Conservation (phyloP, 768 basidiomycete genomes). For the Calocera viscosa region DNA sequence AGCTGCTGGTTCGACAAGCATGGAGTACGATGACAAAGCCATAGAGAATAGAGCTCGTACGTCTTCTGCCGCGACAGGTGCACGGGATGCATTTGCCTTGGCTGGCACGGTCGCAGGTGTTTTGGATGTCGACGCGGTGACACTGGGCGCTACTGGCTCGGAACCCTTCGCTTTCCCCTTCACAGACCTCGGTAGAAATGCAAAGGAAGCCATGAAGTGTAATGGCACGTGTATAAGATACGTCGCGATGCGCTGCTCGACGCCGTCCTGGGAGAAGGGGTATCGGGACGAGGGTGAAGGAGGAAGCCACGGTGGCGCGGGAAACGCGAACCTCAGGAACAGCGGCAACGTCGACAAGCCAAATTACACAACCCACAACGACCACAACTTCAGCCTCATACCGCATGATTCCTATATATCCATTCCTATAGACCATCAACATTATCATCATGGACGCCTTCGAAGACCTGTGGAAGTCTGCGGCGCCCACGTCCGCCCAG, state of each 20-base stretch:
- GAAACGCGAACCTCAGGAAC: not conserved
- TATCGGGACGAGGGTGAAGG: not conserved
- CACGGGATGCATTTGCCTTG: not conserved
- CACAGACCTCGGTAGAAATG: not conserved
- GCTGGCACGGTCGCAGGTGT: not conserved
- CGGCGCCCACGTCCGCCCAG: not conserved
- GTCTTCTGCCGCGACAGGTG: not conserved
- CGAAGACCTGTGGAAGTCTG: not conserved
- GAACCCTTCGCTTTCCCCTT: not conserved
- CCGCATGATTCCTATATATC: constrained; percentile 5
- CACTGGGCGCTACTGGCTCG: not conserved
- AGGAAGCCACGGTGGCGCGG: not conserved
- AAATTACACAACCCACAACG: not conserved
- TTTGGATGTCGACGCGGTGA: not conserved
- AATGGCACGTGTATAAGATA: not conserved
- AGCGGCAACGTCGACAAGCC: not conserved
- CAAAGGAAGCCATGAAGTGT: not conserved
- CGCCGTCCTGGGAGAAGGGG: not conserved
- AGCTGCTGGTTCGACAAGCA: not conserved
- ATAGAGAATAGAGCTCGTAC: not conserved
- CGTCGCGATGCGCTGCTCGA: not conserved
- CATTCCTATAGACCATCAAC: not conserved
- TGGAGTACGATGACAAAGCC: not conserved
- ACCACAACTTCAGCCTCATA: not conserved
- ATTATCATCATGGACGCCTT: not conserved